Percentiles rank a stretch among this genome's conserved stretches.
Evolutionary conservation across 345 rosid species (phyloP).

Genomic region (Psidium friedrichsthalianum): DNA sequence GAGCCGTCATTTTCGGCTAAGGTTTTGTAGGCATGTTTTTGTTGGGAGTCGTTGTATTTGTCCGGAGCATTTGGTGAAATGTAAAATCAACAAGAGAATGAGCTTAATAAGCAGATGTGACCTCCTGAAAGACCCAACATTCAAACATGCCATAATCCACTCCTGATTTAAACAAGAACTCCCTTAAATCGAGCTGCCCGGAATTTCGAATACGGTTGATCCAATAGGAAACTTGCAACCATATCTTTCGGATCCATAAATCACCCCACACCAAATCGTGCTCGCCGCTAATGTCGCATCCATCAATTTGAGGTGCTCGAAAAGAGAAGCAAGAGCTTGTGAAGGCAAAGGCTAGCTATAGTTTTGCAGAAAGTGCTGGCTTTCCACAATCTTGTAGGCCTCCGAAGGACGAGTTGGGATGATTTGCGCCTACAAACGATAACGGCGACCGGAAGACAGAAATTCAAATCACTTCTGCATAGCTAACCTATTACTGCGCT

Average conservation of each 20-base stretch:
- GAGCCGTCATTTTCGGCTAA: neutral
- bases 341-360: neutral
- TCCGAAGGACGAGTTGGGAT: neutral
- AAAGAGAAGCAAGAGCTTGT: neutral
- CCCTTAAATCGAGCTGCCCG: neutral
- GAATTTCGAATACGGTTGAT: neutral
- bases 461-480: neutral
- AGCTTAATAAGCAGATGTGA: neutral
- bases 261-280: neutral
- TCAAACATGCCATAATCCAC: neutral
- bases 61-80: neutral
- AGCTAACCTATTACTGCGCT: neutral
- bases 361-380: neutral
- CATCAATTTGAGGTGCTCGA: neutral
- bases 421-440: neutral
- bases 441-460: neutral
- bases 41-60: neutral
- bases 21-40: neutral
- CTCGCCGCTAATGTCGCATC: neutral
- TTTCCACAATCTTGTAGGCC: neutral
- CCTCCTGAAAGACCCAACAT: neutral
- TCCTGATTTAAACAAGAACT: neutral
- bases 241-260: too few species aligned
- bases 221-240: neutral
- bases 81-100: neutral